Conservation (phyloP, 495 filamentous ascomycete species). For the Neurospora pannonica region DNA sequence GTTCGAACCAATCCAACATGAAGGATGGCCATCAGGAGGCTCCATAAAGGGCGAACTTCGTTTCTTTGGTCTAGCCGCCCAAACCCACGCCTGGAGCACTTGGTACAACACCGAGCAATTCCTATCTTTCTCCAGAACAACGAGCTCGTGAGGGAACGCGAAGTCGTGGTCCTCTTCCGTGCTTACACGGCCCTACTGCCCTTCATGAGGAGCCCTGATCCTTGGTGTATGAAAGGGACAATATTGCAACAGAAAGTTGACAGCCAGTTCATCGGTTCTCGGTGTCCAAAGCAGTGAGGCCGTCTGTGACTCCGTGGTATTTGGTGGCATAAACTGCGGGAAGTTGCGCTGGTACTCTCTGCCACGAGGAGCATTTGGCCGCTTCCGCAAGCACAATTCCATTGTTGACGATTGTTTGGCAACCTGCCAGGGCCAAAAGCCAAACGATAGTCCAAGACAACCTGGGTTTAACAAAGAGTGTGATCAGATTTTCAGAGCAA, state of each 20-base stretch:
- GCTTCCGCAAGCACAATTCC: constrained; percentile 8
- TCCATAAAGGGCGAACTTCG: not conserved
- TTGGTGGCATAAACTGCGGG: not conserved
- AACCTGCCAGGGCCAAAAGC: constrained; percentile 7
- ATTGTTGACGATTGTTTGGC: constrained; percentile 18
- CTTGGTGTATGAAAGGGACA: constrained; percentile 16
- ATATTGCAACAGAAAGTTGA: constrained; percentile 18
- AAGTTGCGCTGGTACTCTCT: not conserved
- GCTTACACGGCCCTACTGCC: constrained; percentile 2
- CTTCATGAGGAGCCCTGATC: constrained; percentile 17
- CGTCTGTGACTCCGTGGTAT: not conserved
- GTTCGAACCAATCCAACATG: not conserved
- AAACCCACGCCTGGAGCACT: constrained; percentile 4
- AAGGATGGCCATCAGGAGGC: not conserved
- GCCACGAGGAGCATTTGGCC: not conserved
- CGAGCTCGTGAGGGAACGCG: constrained; percentile 12
- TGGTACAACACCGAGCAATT: not conserved
- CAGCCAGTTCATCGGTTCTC: constrained; percentile 23
- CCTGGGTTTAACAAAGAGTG: constrained; percentile 14
- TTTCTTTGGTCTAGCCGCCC: constrained; percentile 1
- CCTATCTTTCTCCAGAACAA: not conserved
- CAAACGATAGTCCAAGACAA: constrained; percentile 14
- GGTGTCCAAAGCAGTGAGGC: not conserved
- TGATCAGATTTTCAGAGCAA: constrained; percentile 13
- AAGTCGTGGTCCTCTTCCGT: constrained; percentile 25